Base-by-base conservation (phyloP, 306 rosid genomes). In the Heteromeles arbutifolia region DNA sequence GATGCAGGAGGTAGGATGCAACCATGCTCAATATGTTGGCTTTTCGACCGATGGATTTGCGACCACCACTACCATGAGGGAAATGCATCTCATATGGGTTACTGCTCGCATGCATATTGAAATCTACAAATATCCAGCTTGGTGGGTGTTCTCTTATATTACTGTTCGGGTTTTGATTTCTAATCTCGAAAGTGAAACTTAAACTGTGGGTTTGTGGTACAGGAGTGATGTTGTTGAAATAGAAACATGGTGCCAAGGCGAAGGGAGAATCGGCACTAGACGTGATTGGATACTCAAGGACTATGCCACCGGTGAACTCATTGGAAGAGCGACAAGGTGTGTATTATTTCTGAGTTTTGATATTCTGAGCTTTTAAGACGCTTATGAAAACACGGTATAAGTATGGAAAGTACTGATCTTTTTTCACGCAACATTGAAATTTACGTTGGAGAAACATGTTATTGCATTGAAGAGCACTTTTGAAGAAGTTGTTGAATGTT, bases 71-170 rank as follows among this genome's bases (percentile, higher is more conserved):
- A 95, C 96, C 50, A 95, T 95, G 99, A 88, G 99, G 85, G 89
- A 92, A 74, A 82, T 92, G 84, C 88, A 83, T 84, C 97, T 95
- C 71, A 95, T 95, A 79, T 95, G 99, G 98, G 99, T 95, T 65
- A 90, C 99, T 48, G 97, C 99, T 72, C 97, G 97, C 57, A 95
- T 95, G 99, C 99, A 95, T 81, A 92, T 95, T 70, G 97, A 95
- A 87, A 86, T 95, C 87, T 95, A 89, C 87, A 95, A 85, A 77
- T 95, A 95, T 83, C 97, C 99, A 61, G 96, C 97, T 75, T 92
- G 97, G 99, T 95, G 63, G 53, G 87, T 75, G 29, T 81, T 84
- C 6, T 75, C 41, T 11, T 29, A 65, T 1, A 18, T 37, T 74
- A 6, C 17, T 25, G 31, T 69, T 70, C 11, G 73, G 9, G 3